These are phyloP conservation scores for Dioszegia aurantiaca DNA, from an alignment of 768 basidiomycete genomes.

Conservation along the genomic window DNA sequence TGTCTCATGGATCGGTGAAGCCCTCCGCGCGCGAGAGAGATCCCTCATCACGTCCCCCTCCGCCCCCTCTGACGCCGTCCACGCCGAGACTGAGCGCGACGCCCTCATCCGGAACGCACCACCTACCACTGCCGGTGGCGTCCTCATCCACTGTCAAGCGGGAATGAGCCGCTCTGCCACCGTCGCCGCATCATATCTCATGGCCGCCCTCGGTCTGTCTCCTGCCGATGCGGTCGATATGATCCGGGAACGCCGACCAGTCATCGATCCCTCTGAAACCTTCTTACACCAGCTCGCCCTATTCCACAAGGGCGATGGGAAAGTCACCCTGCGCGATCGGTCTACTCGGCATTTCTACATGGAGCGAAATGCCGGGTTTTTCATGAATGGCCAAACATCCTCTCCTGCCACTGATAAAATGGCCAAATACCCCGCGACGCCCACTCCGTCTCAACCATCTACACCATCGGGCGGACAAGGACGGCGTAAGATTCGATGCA, in stretches of 20 bases:
- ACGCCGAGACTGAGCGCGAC: slow-evolving; percentile 65
- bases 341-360: slow-evolving; percentile 77
- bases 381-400: slow-evolving; percentile 66
- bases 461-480: slow-evolving; percentile 60
- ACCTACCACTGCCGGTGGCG: slow-evolving; percentile 56
- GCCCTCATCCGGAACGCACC: slow-evolving; percentile 3
- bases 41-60: neutral
- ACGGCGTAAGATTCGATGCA: slow-evolving; percentile 75
- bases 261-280: slow-evolving; percentile 74
- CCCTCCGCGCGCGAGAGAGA: slow-evolving; percentile 57
- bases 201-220: slow-evolving; percentile 66
- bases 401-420: slow-evolving; percentile 62
- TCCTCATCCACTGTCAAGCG: slow-evolving; percentile 86
- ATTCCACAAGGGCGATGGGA: slow-evolving; percentile 70
- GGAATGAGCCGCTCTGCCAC: slow-evolving; percentile 87
- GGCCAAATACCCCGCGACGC: slow-evolving; percentile 67
- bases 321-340: slow-evolving; percentile 66
- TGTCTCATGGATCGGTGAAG: slow-evolving; percentile 77
- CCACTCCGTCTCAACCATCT: slow-evolving; percentile 61
- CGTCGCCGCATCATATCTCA: slow-evolving; percentile 82
- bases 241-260: slow-evolving; percentile 66
- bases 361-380: slow-evolving; percentile 67
- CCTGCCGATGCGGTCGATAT: slow-evolving; percentile 65
- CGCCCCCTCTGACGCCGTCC: neutral
- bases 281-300: slow-evolving; percentile 77